Conservation (phyloP, 345 rosid genomes). For the Fremontodendron californicum region DNA sequence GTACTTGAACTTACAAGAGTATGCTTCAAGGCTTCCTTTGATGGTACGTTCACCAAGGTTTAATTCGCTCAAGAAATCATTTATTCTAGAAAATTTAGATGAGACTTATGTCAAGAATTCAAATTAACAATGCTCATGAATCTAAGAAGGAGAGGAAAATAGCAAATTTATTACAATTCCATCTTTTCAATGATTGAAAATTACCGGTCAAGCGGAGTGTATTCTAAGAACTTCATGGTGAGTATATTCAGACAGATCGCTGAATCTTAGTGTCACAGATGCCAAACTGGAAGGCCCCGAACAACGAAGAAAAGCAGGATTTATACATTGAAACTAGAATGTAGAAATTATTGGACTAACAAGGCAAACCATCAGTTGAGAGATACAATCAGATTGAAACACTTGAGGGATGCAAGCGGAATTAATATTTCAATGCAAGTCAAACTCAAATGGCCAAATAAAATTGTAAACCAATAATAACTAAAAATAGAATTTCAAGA, state of each 20-base stretch:
- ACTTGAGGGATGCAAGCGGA: not conserved
- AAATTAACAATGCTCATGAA: not conserved
- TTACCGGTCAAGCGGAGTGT: conserved; percentile 71
- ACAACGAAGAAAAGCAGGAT: not conserved
- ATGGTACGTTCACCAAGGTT: conserved; percentile 78
- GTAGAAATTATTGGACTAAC: not conserved
- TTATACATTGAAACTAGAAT: not conserved
- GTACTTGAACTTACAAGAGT: conserved; percentile 57
- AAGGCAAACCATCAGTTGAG: not conserved
- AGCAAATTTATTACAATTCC: not conserved
- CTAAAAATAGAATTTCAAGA: not conserved
- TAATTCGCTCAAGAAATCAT: conserved; percentile 58
- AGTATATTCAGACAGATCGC: not conserved
- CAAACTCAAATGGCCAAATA: not conserved
- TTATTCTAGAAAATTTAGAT: conserved; percentile 42
- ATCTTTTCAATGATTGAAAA: not conserved
- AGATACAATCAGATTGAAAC: not conserved
- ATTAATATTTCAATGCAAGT: not conserved
- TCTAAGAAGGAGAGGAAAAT: not conserved
- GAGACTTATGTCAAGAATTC: not conserved
- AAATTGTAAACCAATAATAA: not conserved
- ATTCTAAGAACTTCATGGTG: conserved; percentile 82
- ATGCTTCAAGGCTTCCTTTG: conserved; percentile 78
- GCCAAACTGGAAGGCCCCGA: not conserved
- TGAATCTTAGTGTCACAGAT: not conserved